Percentiles rank a stretch among this genome's conserved stretches.
These are phyloP conservation scores for Osmozyma mogii DNA, from an alignment of 805 yeast species.

Conservation along the genomic window DNA sequence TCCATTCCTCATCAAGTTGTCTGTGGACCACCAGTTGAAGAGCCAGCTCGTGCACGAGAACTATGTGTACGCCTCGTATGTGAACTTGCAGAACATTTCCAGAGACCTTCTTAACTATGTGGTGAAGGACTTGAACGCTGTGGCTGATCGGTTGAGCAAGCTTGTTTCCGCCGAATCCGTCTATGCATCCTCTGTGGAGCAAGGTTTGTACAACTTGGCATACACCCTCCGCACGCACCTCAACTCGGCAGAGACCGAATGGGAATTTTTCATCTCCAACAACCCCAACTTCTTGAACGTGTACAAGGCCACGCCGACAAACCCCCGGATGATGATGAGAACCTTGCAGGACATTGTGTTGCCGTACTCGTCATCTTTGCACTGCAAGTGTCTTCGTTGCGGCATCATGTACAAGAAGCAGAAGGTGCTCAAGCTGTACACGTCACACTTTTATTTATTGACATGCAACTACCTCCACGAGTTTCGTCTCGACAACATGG, in stretches of 20 bases:
- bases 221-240: slow-evolving; percentile 19
- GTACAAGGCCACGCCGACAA: slow-evolving; percentile 11
- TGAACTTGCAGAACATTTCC: slow-evolving; percentile 34
- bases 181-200: slow-evolving; percentile 10
- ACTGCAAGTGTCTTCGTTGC: slow-evolving; percentile 31
- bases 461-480: slow-evolving; percentile 38
- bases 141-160: slow-evolving; percentile 28
- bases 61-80: slow-evolving; percentile 34
- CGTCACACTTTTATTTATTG: slow-evolving; percentile 28
- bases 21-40: slow-evolving; percentile 33
- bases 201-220: slow-evolving; percentile 14
- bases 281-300: slow-evolving; percentile 21
- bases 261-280: slow-evolving; percentile 31
- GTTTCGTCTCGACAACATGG: slow-evolving; percentile 23
- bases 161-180: slow-evolving; percentile 17
- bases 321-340: slow-evolving; percentile 14
- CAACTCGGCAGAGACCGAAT: slow-evolving; percentile 21
- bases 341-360: slow-evolving; percentile 15
- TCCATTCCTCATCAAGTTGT: slow-evolving; percentile 34
- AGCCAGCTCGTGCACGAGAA: slow-evolving; percentile 34
- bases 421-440: slow-evolving; percentile 34
- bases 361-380: slow-evolving; percentile 31
- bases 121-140: slow-evolving; percentile 26
- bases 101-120: slow-evolving; percentile 30
- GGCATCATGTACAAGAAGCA: slow-evolving; percentile 35